A percentile compares a stretch with the other conserved stretches of the same genome.
Evolutionary conservation across 2,329 filamentous ascomycete genomes (phyloP).

Genomic region (Pseudocercospora macadamiae): DNA sequence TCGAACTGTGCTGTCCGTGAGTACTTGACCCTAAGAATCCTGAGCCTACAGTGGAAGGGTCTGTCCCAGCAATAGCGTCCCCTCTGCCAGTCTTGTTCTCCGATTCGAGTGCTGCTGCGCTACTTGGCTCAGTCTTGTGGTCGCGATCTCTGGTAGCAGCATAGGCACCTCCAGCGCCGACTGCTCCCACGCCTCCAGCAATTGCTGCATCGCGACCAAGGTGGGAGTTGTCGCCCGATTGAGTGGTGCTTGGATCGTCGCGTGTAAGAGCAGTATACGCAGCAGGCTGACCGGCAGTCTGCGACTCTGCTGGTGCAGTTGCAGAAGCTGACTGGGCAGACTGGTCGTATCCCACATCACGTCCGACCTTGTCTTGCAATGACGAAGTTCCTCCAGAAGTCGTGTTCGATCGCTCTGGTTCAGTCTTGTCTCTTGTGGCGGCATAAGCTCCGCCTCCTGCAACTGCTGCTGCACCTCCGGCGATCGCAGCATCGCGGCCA

Average conservation of each 20-base stretch:
- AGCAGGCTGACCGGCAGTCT: background rate
- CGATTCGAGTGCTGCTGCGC: background rate
- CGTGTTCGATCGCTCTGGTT: background rate
- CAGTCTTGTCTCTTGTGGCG: slow-evolving; percentile 6
- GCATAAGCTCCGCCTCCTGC: slow-evolving; percentile 19
- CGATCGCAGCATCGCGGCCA: slow-evolving; percentile 22
- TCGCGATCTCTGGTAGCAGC: slow-evolving; percentile 10
- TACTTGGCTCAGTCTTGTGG: slow-evolving; percentile 3
- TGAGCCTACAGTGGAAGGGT: background rate
- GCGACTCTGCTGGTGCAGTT: background rate
- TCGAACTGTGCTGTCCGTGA: slow-evolving; percentile 2
- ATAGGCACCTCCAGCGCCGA: slow-evolving; percentile 31
- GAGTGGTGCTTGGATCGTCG: background rate
- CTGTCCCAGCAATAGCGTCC: background rate
- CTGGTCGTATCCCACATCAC: background rate
- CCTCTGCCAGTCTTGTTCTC: background rate
- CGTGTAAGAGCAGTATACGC: background rate
- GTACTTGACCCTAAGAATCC: slow-evolving; percentile 5
- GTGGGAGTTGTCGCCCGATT: slow-evolving; percentile 23
- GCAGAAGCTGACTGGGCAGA: slow-evolving; percentile 5
- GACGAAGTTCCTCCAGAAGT: slow-evolving; percentile 1
- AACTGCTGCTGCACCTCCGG: slow-evolving; percentile 36
- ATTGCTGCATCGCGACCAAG: slow-evolving; percentile 40
- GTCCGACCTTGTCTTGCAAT: background rate
- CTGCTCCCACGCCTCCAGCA: slow-evolving; percentile 36